Evolutionary conservation across 192 early-diverging fungal genomes (phyloP).

Genomic region (Podila epigama): DNA sequence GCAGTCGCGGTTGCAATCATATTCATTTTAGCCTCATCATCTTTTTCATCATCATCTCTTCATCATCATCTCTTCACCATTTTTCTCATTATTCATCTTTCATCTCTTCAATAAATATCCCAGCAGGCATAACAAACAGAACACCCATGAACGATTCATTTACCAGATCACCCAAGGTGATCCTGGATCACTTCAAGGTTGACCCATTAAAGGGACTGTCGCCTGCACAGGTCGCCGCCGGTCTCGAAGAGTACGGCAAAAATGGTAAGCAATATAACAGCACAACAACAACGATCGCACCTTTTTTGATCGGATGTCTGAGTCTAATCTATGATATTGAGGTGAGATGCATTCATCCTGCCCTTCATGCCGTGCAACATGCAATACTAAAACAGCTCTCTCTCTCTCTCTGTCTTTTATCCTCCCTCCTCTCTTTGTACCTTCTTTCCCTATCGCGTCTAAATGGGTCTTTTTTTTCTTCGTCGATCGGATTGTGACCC

Average conservation of each 20-base stretch:
- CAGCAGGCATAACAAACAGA: background rate
- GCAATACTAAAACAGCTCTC: background rate
- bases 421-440: constrained; percentile 84
- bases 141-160: constrained; percentile 79
- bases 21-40: too few relatives aligned
- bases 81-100: background rate
- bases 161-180: constrained; percentile 66
- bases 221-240: constrained; percentile 64
- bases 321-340: too few relatives aligned
- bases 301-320: too few relatives aligned
- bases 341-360: too few relatives aligned
- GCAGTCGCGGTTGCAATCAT: too few relatives aligned
- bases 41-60: background rate
- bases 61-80: background rate
- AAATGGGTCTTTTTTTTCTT: constrained; percentile 38
- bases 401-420: constrained; percentile 22
- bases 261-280: too few relatives aligned
- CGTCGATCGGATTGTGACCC: background rate
- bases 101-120: constrained; percentile 1
- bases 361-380: background rate
- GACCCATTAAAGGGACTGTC: constrained; percentile 71
- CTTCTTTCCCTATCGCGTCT: constrained; percentile 85
- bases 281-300: too few relatives aligned
- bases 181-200: constrained; percentile 75
- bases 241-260: constrained; percentile 72